phyloP scores from a whole-genome alignment of 1,284 basidiomycete genomes.

The Ceraceosorus guamensis region DNA sequence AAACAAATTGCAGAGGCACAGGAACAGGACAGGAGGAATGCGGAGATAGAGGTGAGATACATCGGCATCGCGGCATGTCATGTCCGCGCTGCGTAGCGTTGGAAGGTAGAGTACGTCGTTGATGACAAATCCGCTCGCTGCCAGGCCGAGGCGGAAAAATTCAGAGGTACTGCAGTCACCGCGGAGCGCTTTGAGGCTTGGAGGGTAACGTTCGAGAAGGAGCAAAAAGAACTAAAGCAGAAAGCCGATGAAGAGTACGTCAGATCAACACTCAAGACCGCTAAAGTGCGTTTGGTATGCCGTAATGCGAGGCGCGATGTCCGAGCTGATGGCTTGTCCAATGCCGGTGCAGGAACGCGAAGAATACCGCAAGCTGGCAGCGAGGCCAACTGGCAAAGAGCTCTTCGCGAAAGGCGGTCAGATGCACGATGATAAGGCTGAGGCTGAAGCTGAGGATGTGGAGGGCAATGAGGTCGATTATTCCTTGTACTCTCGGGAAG shows the following conservation, averaged over 20 bases:
- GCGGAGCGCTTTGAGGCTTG: constrained; percentile 70
- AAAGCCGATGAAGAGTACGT: constrained; percentile 75
- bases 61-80: not conserved
- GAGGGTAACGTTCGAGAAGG: constrained; percentile 63
- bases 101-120: no score
- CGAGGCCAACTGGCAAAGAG: constrained; percentile 60
- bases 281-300: not conserved
- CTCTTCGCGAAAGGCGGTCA: constrained; percentile 29
- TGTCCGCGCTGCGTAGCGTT: no score
- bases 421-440: constrained; percentile 24
- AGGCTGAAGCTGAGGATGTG: constrained; percentile 24
- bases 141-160: constrained; percentile 79
- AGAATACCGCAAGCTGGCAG: constrained; percentile 65
- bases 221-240: constrained; percentile 52
- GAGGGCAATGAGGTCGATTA: constrained; percentile 34
- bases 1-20: constrained; percentile 53
- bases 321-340: constrained; percentile 43
- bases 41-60: constrained; percentile 62
- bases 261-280: constrained; percentile 46
- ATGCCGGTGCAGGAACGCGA: constrained; percentile 73
- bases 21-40: constrained; percentile 60
- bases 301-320: constrained; percentile 31
- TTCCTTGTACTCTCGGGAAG: constrained; percentile 35
- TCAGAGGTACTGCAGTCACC: constrained; percentile 83
- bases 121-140: no score